Evolutionary conservation across 2,329 filamentous ascomycete species (phyloP).

Genomic region (Saccharata proteae): DNA sequence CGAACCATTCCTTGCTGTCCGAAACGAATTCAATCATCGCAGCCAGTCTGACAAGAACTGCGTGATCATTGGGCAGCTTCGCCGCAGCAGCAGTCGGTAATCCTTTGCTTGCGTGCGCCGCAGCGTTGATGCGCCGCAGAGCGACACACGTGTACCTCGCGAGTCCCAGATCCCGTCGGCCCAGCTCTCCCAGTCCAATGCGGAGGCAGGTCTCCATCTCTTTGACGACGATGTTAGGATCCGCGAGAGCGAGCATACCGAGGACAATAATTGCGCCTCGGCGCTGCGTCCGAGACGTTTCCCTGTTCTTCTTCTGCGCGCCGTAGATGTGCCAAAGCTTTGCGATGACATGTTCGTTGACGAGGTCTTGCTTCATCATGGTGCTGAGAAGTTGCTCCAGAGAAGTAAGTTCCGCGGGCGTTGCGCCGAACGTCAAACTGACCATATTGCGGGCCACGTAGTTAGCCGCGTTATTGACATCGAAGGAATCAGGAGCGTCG

Average conservation of each 20-base stretch:
- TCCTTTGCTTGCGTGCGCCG: conserved; percentile 60
- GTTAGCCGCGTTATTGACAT: conserved; percentile 78
- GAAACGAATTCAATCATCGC: conserved; percentile 76
- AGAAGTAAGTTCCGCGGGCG: conserved; percentile 87
- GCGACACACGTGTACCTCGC: conserved; percentile 95
- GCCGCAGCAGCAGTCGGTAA: conserved; percentile 41
- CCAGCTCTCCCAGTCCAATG: conserved; percentile 73
- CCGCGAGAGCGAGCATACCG: conserved; percentile 89
- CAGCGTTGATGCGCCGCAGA: conserved; percentile 77
- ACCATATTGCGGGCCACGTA: conserved; percentile 99
- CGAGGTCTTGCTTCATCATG: conserved; percentile 90
- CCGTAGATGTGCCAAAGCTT: conserved; percentile 98
- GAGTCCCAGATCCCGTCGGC: conserved; percentile 70
- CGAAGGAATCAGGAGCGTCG: conserved; percentile 82
- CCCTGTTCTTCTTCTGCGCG: conserved; percentile 61
- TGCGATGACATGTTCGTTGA: conserved; percentile 72
- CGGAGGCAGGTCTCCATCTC: conserved; percentile 92
- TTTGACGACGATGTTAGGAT: conserved; percentile 81
- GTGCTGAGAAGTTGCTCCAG: conserved; percentile 88
- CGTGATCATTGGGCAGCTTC: conserved; percentile 79
- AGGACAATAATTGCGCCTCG: conserved; percentile 91
- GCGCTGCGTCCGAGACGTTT: conserved; percentile 83
- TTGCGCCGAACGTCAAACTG: conserved; percentile 90
- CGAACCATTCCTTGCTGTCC: conserved; percentile 86
- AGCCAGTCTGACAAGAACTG: conserved; percentile 67